Evolutionary conservation across 2,329 filamentous ascomycete species (phyloP).

Genomic region (Venturia carpophila): DNA sequence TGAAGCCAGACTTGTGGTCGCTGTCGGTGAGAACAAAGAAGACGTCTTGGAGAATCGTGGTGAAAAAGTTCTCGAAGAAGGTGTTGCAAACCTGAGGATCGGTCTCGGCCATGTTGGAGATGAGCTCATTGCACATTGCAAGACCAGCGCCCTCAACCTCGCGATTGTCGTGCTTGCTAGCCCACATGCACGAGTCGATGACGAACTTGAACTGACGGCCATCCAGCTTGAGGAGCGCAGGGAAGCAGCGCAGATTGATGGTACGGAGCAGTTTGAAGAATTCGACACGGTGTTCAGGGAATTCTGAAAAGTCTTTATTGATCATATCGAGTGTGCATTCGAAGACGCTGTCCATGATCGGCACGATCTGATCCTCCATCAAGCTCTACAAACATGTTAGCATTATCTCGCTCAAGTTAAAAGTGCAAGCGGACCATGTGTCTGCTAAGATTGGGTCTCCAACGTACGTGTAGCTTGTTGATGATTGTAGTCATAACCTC

Average conservation of each 20-base stretch:
- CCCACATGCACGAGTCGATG: constrained; percentile 99
- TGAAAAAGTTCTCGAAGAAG: constrained; percentile 98
- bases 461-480: constrained; percentile 86
- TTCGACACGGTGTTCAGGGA: constrained; percentile 96
- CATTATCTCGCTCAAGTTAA: background rate
- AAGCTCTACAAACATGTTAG: constrained; percentile 52
- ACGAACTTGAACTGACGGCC: constrained; percentile 98
- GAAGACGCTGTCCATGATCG: constrained; percentile 97
- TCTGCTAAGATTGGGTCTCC: constrained; percentile 45
- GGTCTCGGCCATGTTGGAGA: constrained; percentile 94
- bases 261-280: constrained; percentile 96
- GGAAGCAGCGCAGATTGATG: constrained; percentile 97
- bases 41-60: constrained; percentile 90
- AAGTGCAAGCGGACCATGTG: constrained; percentile 34
- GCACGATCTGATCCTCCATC: constrained; percentile 97
- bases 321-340: constrained; percentile 99
- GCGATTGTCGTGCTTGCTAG: constrained; percentile 99
- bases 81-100: constrained; percentile 78
- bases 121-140: constrained; percentile 95
- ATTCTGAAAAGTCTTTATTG: constrained; percentile 99
- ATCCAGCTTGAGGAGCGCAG: constrained; percentile 85
- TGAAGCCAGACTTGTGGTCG: constrained; percentile 98
- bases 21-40: constrained; percentile 97
- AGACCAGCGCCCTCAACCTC: constrained; percentile 94
- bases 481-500: constrained; percentile 98